Evolutionary conservation across 805 yeast genomes (phyloP), one percentile per base, ranked within the genome.

Genomic region (Torulaspora indica): DNA sequence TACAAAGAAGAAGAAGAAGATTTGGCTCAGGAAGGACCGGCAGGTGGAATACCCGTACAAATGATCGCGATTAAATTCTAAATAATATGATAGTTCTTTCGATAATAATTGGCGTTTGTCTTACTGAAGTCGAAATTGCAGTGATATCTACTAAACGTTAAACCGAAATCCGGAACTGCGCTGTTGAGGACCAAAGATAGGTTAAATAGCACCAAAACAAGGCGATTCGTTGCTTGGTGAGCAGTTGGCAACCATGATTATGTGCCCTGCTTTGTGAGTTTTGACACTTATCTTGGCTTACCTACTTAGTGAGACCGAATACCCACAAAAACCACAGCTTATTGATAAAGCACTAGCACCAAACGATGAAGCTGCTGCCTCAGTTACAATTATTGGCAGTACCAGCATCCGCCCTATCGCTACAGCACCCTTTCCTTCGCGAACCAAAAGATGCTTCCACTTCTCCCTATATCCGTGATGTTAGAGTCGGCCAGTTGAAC

Each of bases 21-120:
- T 88, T 46, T 91, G 98, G 98, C 82, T 86, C 63, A 80, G 95
- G 63, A 85, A 83, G 58, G 93, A 81, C 58, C 82, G 85, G 52
- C 71, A 74, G 13, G 80, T 89, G 49, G 95, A 86, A 52, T 90
- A 90, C 61, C 98, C 98, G 4, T 91, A 81, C 66, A 85, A 82
- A 56, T 60, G 58, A 32, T 22, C 15, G 6, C 25, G 17, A 14
- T n/a, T 4, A 31, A 30, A 38, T 38, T 28, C 28, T 15, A 14
- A 9, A 12, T 18, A 31, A 15, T 15, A 18, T 6, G 14, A 14
- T 15, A 15, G 12, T 14, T 20, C 22, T 20, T 20, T 20, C 5
- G 5, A 20, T 20, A 20, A 20, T 20, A 20, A 5, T 20, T 20
- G 20, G 34, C 14, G 13, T 31, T 31, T 8, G 2, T 31, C 7